phyloP scores from a whole-genome alignment of 257 asterid species.

The Anisodus acutangulus region DNA sequence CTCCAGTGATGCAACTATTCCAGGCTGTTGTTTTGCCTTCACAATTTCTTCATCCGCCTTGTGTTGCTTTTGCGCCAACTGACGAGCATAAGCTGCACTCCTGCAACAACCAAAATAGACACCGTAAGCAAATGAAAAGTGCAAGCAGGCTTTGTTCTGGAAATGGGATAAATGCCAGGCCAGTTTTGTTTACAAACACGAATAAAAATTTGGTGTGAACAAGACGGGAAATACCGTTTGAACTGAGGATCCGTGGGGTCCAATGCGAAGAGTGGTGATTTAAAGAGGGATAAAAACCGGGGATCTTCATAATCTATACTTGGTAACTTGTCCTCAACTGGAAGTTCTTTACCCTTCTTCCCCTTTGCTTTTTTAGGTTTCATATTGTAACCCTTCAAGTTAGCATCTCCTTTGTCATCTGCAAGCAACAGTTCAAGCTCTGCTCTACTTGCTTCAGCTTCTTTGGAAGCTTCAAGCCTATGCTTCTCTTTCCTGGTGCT shows the following conservation, averaged over 20 bases:
- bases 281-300: constrained; percentile 69
- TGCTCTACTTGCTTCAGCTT: constrained; percentile 74
- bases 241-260: constrained; percentile 98
- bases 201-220: neutral
- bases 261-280: constrained; percentile 66
- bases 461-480: constrained; percentile 45
- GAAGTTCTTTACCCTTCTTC: constrained; percentile 58
- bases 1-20: neutral
- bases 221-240: constrained; percentile 62
- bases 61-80: constrained; percentile 44
- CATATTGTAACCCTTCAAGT: constrained; percentile 77
- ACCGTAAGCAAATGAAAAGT: neutral
- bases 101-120: constrained; percentile 38
- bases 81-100: constrained; percentile 59
- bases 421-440: constrained; percentile 90
- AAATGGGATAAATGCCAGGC: neutral
- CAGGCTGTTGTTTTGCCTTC: constrained; percentile 25
- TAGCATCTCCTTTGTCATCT: constrained; percentile 66
- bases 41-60: constrained; percentile 32
- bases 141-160: neutral
- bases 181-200: neutral
- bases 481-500: constrained; percentile 41
- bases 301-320: constrained; percentile 65
- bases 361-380: constrained; percentile 61
- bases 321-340: constrained; percentile 72